A percentile compares a stretch with the other conserved stretches of the same genome.
phyloP scores from a whole-genome alignment of 2,329 filamentous ascomycete species.

The Verticillium nonalfalfae region DNA sequence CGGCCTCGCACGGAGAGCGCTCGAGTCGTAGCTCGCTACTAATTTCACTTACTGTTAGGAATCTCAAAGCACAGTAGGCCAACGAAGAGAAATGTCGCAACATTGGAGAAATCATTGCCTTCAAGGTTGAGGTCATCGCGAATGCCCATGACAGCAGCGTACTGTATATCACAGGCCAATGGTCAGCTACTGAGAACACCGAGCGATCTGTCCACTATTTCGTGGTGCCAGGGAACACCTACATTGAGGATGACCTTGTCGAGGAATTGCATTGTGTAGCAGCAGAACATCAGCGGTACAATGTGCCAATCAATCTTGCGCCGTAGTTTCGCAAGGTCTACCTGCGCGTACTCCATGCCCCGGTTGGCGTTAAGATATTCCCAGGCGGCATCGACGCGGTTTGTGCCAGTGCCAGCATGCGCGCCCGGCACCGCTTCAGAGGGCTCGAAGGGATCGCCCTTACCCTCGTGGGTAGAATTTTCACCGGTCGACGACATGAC shows the following conservation, averaged over 20 bases:
- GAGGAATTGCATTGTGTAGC: conserved; percentile 57
- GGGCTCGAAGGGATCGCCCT: conserved; percentile 7
- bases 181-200: not conserved
- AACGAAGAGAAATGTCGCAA: conserved; percentile 58
- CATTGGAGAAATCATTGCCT: conserved; percentile 56
- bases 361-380: conserved; percentile 35
- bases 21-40: not conserved
- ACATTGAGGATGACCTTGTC: conserved; percentile 61
- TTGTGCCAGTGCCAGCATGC: conserved; percentile 5
- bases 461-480: conserved; percentile 11
- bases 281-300: conserved; percentile 54
- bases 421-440: conserved; percentile 8
- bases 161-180: conserved; percentile 29
- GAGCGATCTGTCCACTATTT: not conserved
- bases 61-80: conserved; percentile 53
- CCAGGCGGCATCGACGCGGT: conserved; percentile 38
- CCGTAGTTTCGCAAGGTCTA: conserved; percentile 39
- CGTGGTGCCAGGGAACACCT: conserved; percentile 15
- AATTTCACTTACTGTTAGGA: conserved; percentile 41
- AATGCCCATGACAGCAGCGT: conserved; percentile 61
- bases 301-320: conserved; percentile 54
- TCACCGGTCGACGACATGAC: conserved; percentile 18
- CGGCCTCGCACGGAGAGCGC: not conserved
- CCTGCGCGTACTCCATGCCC: conserved; percentile 20
- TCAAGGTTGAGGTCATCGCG: conserved; percentile 44